phyloP scores from a whole-genome alignment of 1,284 basidiomycete species.

The Cerrena zonata region DNA sequence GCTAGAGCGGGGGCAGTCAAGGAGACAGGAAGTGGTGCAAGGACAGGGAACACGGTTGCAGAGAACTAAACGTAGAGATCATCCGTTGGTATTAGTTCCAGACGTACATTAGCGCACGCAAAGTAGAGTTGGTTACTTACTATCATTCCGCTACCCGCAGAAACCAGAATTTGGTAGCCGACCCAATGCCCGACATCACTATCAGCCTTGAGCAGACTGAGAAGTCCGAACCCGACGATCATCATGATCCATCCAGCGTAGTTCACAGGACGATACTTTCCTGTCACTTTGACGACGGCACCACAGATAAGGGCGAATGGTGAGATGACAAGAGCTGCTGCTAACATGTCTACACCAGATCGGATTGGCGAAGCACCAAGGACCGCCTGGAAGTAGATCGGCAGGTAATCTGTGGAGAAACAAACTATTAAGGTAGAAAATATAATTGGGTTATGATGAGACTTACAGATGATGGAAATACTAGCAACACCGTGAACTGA shows the following conservation, averaged over 20 bases:
- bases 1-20: constrained; percentile 27
- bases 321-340: constrained; percentile 18
- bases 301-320: constrained; percentile 23
- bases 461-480: constrained; percentile 15
- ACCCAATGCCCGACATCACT: constrained; percentile 26
- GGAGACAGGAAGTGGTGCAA: constrained; percentile 28
- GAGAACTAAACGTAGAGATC: constrained; percentile 21
- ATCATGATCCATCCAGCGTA: constrained; percentile 24
- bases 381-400: constrained; percentile 37
- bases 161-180: constrained; percentile 28
- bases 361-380: constrained; percentile 22
- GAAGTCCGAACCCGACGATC: constrained; percentile 26
- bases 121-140: constrained; percentile 13
- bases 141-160: constrained; percentile 21
- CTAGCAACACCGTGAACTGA: constrained; percentile 14
- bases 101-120: background rate
- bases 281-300: constrained; percentile 13
- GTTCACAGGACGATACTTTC: constrained; percentile 23
- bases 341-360: constrained; percentile 23
- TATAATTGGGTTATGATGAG: no score
- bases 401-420: constrained; percentile 33
- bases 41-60: constrained; percentile 28
- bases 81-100: no score
- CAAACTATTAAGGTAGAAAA: no score
- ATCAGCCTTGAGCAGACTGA: constrained; percentile 21